Evolutionary conservation across 169 alveolate genomes (phyloP).

Genomic region (Plasmodium blacklocki): DNA sequence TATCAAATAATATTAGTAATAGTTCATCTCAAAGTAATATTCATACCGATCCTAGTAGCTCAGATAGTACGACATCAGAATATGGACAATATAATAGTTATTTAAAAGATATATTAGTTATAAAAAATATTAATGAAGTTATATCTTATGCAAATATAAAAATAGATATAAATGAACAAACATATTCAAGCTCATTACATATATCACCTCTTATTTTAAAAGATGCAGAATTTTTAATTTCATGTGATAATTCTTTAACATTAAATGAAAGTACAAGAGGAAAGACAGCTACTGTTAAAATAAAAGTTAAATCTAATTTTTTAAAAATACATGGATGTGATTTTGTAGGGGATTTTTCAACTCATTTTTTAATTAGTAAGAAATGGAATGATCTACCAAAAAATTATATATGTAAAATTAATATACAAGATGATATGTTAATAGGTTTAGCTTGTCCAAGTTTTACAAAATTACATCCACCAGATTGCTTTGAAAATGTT

Average conservation of each 20-base stretch:
- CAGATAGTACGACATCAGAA: neutral
- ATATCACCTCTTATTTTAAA: constrained; percentile 52
- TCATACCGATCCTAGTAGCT: too few species aligned
- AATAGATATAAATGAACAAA: constrained; percentile 37
- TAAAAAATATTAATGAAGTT: constrained; percentile 50
- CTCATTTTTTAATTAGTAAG: constrained; percentile 28
- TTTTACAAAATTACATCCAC: constrained; percentile 42
- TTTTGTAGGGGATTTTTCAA: constrained; percentile 50
- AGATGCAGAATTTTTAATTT: constrained; percentile 43
- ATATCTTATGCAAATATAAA: constrained; percentile 28
- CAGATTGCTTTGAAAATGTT: constrained; percentile 61
- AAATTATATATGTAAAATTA: constrained; percentile 47
- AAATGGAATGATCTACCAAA: constrained; percentile 34
- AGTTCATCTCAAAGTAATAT: too few species aligned
- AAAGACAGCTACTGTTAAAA: constrained; percentile 47
- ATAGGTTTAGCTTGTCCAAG: constrained; percentile 65
- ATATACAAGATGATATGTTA: constrained; percentile 44
- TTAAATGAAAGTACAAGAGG: constrained; percentile 61
- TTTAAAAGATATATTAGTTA: constrained; percentile 19
- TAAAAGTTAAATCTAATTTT: constrained; percentile 22
- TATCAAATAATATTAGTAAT: too few species aligned
- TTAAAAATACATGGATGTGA: constrained; percentile 60
- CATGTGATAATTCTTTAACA: constrained; percentile 60
- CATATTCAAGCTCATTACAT: constrained; percentile 16
- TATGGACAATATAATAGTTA: neutral